Percentiles rank a stretch among this genome's conserved stretches.
Evolutionary conservation across 768 basidiomycete species (phyloP).

Genomic region (Podaxis sp.): DNA sequence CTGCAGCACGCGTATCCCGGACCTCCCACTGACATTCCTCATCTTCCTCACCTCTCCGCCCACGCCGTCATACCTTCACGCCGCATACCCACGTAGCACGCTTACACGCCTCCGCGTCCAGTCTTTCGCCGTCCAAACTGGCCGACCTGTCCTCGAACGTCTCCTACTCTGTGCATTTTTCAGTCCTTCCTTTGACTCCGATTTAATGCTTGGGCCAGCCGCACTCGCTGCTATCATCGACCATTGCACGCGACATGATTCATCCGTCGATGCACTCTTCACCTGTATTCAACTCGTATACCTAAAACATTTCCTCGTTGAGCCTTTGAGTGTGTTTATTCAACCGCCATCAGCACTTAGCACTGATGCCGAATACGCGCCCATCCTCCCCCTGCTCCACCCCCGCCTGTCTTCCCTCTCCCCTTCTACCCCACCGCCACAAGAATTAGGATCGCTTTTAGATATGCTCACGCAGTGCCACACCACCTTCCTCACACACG

Average conservation of each 20-base stretch:
- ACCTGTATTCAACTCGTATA: slow-evolving; percentile 52
- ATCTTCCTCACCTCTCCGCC: slow-evolving; percentile 54
- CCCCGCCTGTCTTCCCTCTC: background rate
- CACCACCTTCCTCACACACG: slow-evolving; percentile 11
- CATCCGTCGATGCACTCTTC: slow-evolving; percentile 52
- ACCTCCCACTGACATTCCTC: slow-evolving; percentile 62
- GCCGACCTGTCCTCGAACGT: slow-evolving; percentile 43
- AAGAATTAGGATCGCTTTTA: background rate
- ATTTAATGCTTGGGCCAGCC: slow-evolving; percentile 56
- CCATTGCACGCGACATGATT: slow-evolving; percentile 49
- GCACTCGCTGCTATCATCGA: slow-evolving; percentile 53
- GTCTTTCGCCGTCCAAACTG: slow-evolving; percentile 46
- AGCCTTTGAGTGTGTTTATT: slow-evolving; percentile 48
- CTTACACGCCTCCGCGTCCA: slow-evolving; percentile 54
- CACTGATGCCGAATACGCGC: background rate
- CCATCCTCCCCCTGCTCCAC: background rate
- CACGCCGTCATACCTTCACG: slow-evolving; percentile 52
- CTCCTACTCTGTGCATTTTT: slow-evolving; percentile 64
- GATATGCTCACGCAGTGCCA: background rate
- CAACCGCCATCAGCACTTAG: slow-evolving; percentile 8
- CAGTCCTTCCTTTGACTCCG: slow-evolving; percentile 53
- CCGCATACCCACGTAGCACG: slow-evolving; percentile 54
- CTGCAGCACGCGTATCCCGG: slow-evolving; percentile 53
- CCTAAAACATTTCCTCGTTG: slow-evolving; percentile 63
- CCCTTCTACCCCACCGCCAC: too few relatives aligned